Evolutionary conservation across 2,329 filamentous ascomycete genomes (phyloP).

Genomic region (Hymenoscyphus linearis): DNA sequence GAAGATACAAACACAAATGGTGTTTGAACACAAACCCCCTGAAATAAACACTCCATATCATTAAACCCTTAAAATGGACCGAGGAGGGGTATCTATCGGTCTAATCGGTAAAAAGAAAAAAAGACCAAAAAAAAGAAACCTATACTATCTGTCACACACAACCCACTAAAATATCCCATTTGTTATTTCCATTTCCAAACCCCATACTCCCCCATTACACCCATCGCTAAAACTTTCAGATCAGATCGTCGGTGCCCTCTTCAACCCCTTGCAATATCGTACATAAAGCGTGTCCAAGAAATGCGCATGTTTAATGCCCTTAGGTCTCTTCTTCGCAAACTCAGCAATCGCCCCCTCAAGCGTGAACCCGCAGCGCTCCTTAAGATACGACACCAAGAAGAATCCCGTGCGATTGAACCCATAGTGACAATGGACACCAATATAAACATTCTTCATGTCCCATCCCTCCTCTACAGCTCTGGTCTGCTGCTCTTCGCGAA

Average conservation of each 20-base stretch:
- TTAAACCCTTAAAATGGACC: not conserved
- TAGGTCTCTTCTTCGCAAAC: constrained; percentile 67
- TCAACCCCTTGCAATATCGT: constrained; percentile 53
- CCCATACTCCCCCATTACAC: not conserved
- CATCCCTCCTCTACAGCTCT: constrained; percentile 38
- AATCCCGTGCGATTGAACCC: constrained; percentile 94
- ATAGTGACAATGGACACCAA: constrained; percentile 92
- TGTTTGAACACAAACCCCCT: not conserved
- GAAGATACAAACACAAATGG: not conserved
- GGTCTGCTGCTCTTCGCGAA: constrained; percentile 50
- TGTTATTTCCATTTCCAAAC: not conserved
- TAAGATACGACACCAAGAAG: constrained; percentile 84
- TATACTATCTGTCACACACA: not conserved
- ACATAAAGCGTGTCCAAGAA: constrained; percentile 82
- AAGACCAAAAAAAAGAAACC: too few species aligned
- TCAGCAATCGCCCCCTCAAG: constrained; percentile 74
- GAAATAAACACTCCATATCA: not conserved
- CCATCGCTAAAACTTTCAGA: not conserved
- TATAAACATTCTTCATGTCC: constrained; percentile 40
- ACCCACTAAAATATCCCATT: not conserved
- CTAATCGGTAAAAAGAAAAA: not conserved
- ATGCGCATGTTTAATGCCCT: constrained; percentile 84
- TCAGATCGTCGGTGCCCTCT: constrained; percentile 28
- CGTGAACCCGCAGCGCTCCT: constrained; percentile 68
- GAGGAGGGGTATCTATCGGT: not conserved